These are phyloP conservation scores for Fusarium ambrosium DNA, from an alignment of 2,329 filamentous ascomycete species.

Conservation along the genomic window DNA sequence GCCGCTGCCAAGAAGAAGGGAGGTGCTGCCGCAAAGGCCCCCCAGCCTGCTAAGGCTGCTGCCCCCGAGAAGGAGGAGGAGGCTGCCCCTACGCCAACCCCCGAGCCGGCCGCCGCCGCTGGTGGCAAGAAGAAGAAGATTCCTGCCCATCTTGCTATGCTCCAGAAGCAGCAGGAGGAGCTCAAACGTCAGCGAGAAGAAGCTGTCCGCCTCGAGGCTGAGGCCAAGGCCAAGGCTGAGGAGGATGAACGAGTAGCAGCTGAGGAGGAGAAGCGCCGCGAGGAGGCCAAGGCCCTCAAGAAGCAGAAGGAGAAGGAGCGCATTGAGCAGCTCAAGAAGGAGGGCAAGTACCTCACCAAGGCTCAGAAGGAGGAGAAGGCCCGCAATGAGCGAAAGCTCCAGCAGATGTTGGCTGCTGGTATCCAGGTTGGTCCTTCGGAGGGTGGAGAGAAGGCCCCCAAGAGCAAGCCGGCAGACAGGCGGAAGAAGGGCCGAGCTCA, in stretches of 20 bases:
- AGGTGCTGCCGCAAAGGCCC: slow-evolving; percentile 49
- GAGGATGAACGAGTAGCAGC: slow-evolving; percentile 74
- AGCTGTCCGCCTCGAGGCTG: slow-evolving; percentile 69
- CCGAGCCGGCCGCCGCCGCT: slow-evolving; percentile 52
- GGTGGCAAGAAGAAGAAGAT: slow-evolving; percentile 90
- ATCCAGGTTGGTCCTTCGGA: slow-evolving; percentile 77
- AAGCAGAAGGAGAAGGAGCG: slow-evolving; percentile 90
- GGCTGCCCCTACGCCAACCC: slow-evolving; percentile 56
- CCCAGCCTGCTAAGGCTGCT: slow-evolving; percentile 48
- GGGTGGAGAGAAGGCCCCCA: slow-evolving; percentile 69
- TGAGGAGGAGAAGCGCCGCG: slow-evolving; percentile 77
- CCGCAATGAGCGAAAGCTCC: slow-evolving; percentile 81
- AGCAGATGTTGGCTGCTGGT: slow-evolving; percentile 86
- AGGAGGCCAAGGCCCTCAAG: slow-evolving; percentile 81
- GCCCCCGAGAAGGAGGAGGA: slow-evolving; percentile 74
- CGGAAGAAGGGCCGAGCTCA: slow-evolving; percentile 78
- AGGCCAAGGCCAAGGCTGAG: slow-evolving; percentile 74
- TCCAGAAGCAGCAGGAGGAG: slow-evolving; percentile 89
- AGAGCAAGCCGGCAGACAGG: slow-evolving; percentile 86
- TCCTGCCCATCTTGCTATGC: slow-evolving; percentile 76
- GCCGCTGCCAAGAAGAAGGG: slow-evolving; percentile 84
- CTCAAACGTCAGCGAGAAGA: slow-evolving; percentile 76
- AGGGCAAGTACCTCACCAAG: slow-evolving; percentile 88
- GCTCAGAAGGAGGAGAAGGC: slow-evolving; percentile 87
- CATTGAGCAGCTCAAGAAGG: slow-evolving; percentile 88